Evolutionary conservation across 1,284 basidiomycete genomes (phyloP).

Genomic region (Irpex sp.): DNA sequence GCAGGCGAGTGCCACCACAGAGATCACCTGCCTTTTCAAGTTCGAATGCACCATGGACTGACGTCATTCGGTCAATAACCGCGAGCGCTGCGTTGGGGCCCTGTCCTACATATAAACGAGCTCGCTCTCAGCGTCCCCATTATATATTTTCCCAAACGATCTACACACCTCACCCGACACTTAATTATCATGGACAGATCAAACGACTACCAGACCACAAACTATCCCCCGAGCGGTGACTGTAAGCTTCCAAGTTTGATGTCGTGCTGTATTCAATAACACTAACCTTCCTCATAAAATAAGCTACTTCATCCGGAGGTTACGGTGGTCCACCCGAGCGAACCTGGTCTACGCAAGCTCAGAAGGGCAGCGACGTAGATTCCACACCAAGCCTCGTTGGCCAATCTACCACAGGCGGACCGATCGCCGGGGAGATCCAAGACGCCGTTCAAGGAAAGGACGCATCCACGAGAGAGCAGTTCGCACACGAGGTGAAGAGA

Average conservation of each 20-base stretch:
- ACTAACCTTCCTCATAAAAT: not conserved
- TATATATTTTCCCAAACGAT: not conserved
- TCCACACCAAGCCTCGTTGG: slow-evolving; percentile 18
- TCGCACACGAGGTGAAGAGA: slow-evolving; percentile 21
- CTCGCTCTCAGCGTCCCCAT: not conserved
- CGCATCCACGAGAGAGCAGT: slow-evolving; percentile 19
- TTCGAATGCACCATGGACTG: not conserved
- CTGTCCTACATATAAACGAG: not conserved
- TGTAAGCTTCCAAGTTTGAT: slow-evolving; percentile 19
- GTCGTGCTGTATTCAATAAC: not conserved
- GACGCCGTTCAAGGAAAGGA: slow-evolving; percentile 30
- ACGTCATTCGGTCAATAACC: not conserved
- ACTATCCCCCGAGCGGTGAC: slow-evolving; percentile 29
- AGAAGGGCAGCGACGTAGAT: slow-evolving; percentile 15
- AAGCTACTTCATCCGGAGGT: slow-evolving; percentile 33
- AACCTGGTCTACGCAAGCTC: slow-evolving; percentile 20
- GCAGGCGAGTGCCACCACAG: not conserved
- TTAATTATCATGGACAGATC: slow-evolving; percentile 2
- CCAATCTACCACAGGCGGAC: slow-evolving; percentile 23
- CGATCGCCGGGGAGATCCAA: slow-evolving; percentile 20
- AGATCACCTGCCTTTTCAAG: not conserved
- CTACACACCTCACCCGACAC: not conserved
- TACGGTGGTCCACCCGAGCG: slow-evolving; percentile 22
- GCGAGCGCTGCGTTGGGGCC: not conserved
- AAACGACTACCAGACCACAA: slow-evolving; percentile 23